phyloP scores from a whole-genome alignment of 2,329 filamentous ascomycete species.

The Chaetomiaceae sp. region DNA sequence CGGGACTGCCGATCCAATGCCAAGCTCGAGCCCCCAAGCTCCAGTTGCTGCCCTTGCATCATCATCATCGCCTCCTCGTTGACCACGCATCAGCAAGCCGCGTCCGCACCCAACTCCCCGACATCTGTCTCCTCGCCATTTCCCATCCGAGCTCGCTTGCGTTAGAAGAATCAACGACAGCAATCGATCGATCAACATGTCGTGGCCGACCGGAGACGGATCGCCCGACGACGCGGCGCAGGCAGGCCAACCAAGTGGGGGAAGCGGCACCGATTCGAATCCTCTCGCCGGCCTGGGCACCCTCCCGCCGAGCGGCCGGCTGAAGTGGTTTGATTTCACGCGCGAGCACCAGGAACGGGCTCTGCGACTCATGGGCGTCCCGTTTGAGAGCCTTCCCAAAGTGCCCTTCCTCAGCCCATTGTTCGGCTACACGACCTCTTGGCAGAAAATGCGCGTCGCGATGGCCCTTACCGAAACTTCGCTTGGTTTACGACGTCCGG shows the following conservation, averaged over 20 bases:
- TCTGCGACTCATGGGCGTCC: conserved; percentile 13
- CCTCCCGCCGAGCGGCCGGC: background rate
- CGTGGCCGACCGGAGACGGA: background rate
- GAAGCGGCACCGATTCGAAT: too few relatives aligned
- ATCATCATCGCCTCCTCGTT: too few relatives aligned
- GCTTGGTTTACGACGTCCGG: conserved; percentile 2
- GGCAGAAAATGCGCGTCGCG: conserved; percentile 11
- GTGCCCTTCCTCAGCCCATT: conserved; percentile 14
- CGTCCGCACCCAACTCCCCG: too few relatives aligned
- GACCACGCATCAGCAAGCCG: too few relatives aligned
- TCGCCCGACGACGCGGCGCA: too few relatives aligned
- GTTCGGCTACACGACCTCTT: conserved; percentile 7
- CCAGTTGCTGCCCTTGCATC: too few relatives aligned
- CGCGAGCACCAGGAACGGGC: conserved; percentile 2
- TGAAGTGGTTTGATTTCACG: background rate
- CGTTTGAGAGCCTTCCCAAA: conserved; percentile 19
- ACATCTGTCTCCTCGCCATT: too few relatives aligned
- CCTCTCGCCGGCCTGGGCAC: background rate
- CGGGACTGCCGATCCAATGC: too few relatives aligned
- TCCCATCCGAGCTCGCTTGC: too few relatives aligned
- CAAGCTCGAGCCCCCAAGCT: too few relatives aligned
- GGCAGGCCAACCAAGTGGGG: too few relatives aligned
- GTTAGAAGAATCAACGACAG: too few relatives aligned
- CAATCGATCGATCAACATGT: conserved; percentile 4
- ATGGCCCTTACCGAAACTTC: conserved; percentile 1